Evolutionary conservation across 179 eudicot genomes (phyloP).

Genomic region (Pouteria campechiana): DNA sequence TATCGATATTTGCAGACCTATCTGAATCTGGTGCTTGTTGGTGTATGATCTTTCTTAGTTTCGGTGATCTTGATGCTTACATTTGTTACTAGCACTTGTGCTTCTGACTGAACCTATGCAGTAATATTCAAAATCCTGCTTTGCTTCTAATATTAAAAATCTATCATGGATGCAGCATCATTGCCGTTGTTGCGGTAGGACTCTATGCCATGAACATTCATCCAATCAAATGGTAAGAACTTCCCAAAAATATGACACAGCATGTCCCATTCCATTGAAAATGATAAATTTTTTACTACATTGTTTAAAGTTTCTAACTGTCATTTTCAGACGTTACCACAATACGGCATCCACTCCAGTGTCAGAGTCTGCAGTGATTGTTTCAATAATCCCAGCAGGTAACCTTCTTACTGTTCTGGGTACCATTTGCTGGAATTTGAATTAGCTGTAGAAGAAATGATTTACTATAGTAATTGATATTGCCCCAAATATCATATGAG

Average conservation of each 20-base stretch:
- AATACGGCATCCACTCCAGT: constrained; percentile 59
- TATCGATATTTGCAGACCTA: too few relatives aligned
- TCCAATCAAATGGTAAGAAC: constrained; percentile 65
- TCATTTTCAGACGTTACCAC: constrained; percentile 70
- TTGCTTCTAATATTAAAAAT: constrained; percentile 3
- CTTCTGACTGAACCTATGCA: not conserved
- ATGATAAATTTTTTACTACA: not conserved
- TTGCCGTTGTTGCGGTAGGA: constrained; percentile 85
- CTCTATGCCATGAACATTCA: constrained; percentile 85
- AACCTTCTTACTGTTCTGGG: too few relatives aligned
- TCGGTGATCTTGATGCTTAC: too few relatives aligned
- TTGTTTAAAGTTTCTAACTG: too few relatives aligned
- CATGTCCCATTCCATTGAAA: not conserved
- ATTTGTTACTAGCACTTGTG: not conserved
- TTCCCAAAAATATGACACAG: too few relatives aligned
- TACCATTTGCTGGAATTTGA: too few relatives aligned
- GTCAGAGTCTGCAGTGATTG: constrained; percentile 97
- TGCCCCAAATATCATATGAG: too few relatives aligned
- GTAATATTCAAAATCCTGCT: not conserved
- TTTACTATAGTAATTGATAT: too few relatives aligned
- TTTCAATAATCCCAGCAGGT: constrained; percentile 63
- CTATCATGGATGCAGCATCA: constrained; percentile 54
- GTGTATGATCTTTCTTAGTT: too few relatives aligned
- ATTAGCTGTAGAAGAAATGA: too few relatives aligned
- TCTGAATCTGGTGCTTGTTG: too few relatives aligned